Evolutionary conservation across 257 asterid species (phyloP), one percentile per base, ranked within the genome.

Genomic region (Marsdenia floribunda): DNA sequence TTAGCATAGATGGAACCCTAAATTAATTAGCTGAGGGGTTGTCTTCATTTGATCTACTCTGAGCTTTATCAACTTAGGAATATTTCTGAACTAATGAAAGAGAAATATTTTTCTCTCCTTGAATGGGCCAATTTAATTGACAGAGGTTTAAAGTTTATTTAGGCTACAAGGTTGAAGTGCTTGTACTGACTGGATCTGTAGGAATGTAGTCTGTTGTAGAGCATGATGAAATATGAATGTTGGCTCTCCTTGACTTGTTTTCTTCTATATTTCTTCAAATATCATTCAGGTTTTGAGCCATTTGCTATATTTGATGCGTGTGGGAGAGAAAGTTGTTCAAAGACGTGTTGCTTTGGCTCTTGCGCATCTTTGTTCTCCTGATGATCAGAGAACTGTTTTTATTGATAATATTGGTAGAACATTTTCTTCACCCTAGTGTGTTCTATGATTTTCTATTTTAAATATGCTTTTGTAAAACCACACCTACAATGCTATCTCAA

Each of bases 331-430:
- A 82, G 77, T 59, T 80, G 83, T 91, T 75, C 96, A 91, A 83
- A 86, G 89, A 83, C 92, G 97, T 13, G 91, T 95, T 78, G 93
- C 94, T 19, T 82, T 95, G 84, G 97, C 99, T 73, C 96, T 95
- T 66, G 97, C 97, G 3, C 98, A 92, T 88, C 92, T 95, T 77
- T 92, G 96, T 80, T 87, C 96, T 71, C 89, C 97, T 37, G 96
- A 89, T 77, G 98, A 95, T 82, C 96, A 87, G 73, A 92, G 81
- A 82, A 83, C 87, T 79, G 84, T 93, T 75, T 95, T 95, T 76
- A 84, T 90, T 77, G 96, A 95, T 77, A 87, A 81, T 80, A 83
- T 80, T 75, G 99, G 99, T 95, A 87, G 69, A 74, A 40, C 44
- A 70, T 72, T 80, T 75, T 49, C 58, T 50, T 65, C 65, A 46